Conservation (phyloP, 495 filamentous ascomycete species). For the Penicillium waksmanii region DNA sequence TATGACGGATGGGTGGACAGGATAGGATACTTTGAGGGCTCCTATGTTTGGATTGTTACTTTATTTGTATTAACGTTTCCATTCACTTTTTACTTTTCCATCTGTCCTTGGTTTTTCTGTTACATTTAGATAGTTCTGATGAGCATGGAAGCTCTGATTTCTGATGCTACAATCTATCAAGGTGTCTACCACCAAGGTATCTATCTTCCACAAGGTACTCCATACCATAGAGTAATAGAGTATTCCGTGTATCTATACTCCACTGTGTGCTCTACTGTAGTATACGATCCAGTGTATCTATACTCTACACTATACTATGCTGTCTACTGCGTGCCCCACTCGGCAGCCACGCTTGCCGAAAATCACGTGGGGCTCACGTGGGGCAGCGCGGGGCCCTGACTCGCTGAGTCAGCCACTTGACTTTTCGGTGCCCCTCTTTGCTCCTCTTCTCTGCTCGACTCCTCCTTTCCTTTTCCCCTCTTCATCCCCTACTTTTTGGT, state of each 20-base stretch:
- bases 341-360: conserved; percentile 10
- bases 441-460: conserved; percentile 15
- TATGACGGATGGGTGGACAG: conserved; percentile 3
- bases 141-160: no score
- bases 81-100: background rate
- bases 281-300: no score
- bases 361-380: conserved; percentile 6
- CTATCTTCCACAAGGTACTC: no score
- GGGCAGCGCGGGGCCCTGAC: conserved; percentile 1
- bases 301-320: no score
- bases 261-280: no score
- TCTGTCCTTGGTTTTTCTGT: background rate
- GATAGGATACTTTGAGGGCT: background rate
- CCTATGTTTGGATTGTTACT: background rate
- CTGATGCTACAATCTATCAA: no score
- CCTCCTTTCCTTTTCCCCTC: conserved; percentile 11
- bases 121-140: no score
- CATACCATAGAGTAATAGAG: no score
- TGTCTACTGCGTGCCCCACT: background rate
- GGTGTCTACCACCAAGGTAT: background rate
- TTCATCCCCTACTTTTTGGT: conserved; percentile 13
- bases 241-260: no score
- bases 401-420: background rate
- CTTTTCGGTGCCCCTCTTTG: conserved; percentile 20
- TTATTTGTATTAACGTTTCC: background rate